phyloP scores from a whole-genome alignment of 768 basidiomycete species.

The Sporobolomyces roseus region DNA sequence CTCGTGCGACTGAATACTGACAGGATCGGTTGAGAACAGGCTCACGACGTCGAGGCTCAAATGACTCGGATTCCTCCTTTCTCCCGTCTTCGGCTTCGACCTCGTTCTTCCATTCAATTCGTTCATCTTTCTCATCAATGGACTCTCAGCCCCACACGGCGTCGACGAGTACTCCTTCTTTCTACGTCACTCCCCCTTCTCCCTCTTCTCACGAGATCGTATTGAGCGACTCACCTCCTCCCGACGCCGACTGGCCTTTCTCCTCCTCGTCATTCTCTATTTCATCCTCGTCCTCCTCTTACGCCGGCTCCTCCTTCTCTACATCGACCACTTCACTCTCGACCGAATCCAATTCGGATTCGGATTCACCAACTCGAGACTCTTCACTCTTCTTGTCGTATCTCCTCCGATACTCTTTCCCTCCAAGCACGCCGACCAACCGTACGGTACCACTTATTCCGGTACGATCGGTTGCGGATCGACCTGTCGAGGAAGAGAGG shows the following conservation, averaged over 20 bases:
- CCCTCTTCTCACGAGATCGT: neutral
- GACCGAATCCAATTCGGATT: neutral
- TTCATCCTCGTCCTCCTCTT: neutral
- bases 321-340: neutral
- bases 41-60: neutral
- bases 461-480: too few relatives aligned
- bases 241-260: neutral
- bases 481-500: neutral
- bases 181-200: constrained; percentile 3
- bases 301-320: neutral
- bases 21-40: neutral
- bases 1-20: neutral
- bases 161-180: neutral
- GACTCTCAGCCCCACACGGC: neutral
- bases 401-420: constrained; percentile 1
- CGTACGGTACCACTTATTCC: too few relatives aligned
- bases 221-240: neutral
- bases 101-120: constrained; percentile 6
- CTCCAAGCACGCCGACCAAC: neutral
- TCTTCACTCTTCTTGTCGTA: constrained; percentile 4
- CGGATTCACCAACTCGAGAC: neutral
- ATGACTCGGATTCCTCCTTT: neutral
- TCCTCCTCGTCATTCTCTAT: neutral
- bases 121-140: neutral
- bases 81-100: neutral